phyloP scores from a whole-genome alignment of 2,329 filamentous ascomycete species.

The Fusarium chlamydosporum region DNA sequence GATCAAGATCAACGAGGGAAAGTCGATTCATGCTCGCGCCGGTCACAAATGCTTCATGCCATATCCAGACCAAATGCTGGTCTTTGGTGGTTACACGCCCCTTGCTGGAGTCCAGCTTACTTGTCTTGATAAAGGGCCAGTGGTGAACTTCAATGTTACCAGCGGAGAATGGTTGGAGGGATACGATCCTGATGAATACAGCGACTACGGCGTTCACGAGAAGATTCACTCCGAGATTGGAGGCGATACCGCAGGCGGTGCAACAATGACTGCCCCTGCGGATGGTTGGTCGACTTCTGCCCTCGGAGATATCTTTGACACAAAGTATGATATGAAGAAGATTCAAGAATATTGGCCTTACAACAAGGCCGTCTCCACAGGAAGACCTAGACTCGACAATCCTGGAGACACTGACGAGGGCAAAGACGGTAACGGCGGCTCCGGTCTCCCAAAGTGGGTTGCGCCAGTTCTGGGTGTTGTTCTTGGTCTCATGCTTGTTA shows the following conservation, averaged over 20 bases:
- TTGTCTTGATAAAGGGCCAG: conserved; percentile 67
- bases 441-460: conserved; percentile 68
- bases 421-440: conserved; percentile 50
- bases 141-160: conserved; percentile 81
- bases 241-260: conserved; percentile 74
- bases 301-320: conserved; percentile 68
- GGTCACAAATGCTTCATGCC: conserved; percentile 82
- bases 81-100: conserved; percentile 76
- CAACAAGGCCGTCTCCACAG: conserved; percentile 49
- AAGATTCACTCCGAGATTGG: conserved; percentile 76
- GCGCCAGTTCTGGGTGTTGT: conserved; percentile 74
- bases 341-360: conserved; percentile 75
- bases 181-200: conserved; percentile 75
- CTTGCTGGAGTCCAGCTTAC: conserved; percentile 42
- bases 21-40: conserved; percentile 69
- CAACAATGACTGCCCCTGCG: conserved; percentile 76
- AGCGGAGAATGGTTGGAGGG: conserved; percentile 76
- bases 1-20: conserved; percentile 69
- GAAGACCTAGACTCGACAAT: conserved; percentile 37
- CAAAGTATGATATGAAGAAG: conserved; percentile 68
- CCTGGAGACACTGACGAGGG: conserved; percentile 31
- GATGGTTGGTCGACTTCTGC: conserved; percentile 66
- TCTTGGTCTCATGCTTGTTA: conserved; percentile 70
- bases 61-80: conserved; percentile 85
- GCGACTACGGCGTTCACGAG: conserved; percentile 77